A percentile compares a stretch with the other conserved stretches of the same genome.
Evolutionary conservation across 345 rosid genomes (phyloP).

Genomic region (Murraya paniculata): DNA sequence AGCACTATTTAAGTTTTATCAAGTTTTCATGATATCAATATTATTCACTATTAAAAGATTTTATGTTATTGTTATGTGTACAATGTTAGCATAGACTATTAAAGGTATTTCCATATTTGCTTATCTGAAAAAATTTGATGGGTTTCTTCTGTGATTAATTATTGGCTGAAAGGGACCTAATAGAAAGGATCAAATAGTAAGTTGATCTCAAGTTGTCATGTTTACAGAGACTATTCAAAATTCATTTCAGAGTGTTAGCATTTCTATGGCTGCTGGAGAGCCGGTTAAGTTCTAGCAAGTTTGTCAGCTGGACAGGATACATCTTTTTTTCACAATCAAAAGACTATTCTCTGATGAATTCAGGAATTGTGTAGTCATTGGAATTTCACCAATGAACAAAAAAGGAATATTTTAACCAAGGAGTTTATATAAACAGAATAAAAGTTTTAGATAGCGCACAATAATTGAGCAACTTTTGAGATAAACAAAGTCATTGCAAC

Average conservation of each 20-base stretch:
- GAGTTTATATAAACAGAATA: neutral
- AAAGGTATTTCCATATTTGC: neutral
- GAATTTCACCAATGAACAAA: neutral
- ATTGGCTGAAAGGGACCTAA: neutral
- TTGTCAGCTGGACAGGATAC: neutral
- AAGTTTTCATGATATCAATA: neutral
- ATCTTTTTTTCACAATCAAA: neutral
- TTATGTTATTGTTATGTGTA: neutral
- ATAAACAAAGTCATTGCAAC: neutral
- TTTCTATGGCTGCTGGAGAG: neutral
- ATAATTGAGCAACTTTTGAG: neutral
- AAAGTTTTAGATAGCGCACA: neutral
- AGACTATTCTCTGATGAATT: neutral
- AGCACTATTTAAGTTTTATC: no score
- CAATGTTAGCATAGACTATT: neutral
- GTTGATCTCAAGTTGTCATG: neutral
- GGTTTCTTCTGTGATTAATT: neutral
- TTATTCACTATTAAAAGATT: neutral
- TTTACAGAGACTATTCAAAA: neutral
- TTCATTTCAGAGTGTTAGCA: neutral
- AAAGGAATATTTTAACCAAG: neutral
- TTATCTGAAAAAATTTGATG: neutral
- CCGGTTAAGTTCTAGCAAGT: neutral
- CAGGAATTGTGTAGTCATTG: neutral
- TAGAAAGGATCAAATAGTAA: neutral